Evolutionary conservation across 2,329 filamentous ascomycete species (phyloP).

Genomic region (Taxawa tesnikishii): DNA sequence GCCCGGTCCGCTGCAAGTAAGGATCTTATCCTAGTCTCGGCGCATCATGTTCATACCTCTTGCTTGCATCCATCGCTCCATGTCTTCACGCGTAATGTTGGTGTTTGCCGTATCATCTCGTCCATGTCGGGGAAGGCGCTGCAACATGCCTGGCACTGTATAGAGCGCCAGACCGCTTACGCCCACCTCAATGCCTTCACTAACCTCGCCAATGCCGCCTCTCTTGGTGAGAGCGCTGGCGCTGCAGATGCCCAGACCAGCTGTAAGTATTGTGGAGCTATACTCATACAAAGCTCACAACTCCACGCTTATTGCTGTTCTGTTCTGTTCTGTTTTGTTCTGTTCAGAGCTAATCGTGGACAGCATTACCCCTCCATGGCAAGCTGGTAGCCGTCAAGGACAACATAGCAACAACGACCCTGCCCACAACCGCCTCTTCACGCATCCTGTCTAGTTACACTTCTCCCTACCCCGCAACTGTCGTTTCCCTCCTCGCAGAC

Average conservation of each 20-base stretch:
- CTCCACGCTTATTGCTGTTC: too few species aligned
- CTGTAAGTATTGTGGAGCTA: background rate
- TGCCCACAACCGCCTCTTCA: constrained; percentile 70
- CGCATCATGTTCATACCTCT: too few species aligned
- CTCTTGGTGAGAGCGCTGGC: constrained; percentile 2
- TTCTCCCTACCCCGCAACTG: constrained; percentile 72
- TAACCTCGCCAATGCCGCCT: constrained; percentile 3
- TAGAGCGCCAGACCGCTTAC: constrained; percentile 4
- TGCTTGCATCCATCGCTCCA: too few species aligned
- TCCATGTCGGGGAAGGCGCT: background rate
- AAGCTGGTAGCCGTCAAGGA: constrained; percentile 35
- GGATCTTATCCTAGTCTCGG: too few species aligned
- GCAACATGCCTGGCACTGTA: constrained; percentile 3
- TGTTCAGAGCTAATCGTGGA: too few species aligned
- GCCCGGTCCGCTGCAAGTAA: too few species aligned
- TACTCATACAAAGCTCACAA: background rate
- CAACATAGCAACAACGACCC: constrained; percentile 34
- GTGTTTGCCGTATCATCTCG: too few species aligned
- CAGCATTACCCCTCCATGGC: constrained; percentile 14
- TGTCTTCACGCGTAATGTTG: too few species aligned
- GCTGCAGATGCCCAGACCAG: background rate
- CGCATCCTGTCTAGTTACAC: constrained; percentile 53
- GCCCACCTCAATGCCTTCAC: constrained; percentile 6
- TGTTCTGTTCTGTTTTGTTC: too few species aligned
- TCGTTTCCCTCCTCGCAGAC: constrained; percentile 54